Evolutionary conservation across 495 filamentous ascomycete genomes (phyloP).

Genomic region (Penicillium dipodomyicola): DNA sequence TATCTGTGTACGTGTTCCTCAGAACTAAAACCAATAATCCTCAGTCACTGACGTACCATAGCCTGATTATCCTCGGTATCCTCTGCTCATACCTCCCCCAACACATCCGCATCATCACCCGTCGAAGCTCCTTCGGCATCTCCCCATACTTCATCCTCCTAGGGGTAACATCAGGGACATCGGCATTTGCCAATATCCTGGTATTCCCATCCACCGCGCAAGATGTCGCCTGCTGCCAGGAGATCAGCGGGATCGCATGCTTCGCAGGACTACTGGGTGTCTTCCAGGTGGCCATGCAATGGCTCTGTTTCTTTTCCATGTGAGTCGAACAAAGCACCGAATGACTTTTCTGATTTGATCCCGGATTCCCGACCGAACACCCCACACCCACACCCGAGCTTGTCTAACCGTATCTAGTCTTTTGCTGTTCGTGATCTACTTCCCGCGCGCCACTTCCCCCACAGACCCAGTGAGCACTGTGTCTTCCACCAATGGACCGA

Average conservation of each 20-base stretch:
- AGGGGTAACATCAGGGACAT: slow-evolving; percentile 82
- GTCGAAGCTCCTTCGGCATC: slow-evolving; percentile 90
- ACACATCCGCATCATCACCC: slow-evolving; percentile 82
- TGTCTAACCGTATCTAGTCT: slow-evolving; percentile 49
- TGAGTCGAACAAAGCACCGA: slow-evolving; percentile 40
- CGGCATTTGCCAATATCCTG: slow-evolving; percentile 87
- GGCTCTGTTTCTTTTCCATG: slow-evolving; percentile 89
- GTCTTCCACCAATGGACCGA: slow-evolving; percentile 43
- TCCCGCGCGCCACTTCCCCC: slow-evolving; percentile 62
- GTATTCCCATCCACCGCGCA: slow-evolving; percentile 71
- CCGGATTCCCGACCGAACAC: neutral
- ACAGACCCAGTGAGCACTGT: slow-evolving; percentile 28
- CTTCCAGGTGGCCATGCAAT: slow-evolving; percentile 85
- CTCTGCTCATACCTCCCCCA: slow-evolving; percentile 92
- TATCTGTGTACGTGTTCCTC: slow-evolving; percentile 54
- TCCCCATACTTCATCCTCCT: slow-evolving; percentile 92
- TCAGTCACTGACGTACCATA: slow-evolving; percentile 30
- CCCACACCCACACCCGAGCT: neutral
- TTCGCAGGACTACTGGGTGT: slow-evolving; percentile 82
- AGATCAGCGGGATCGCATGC: slow-evolving; percentile 77
- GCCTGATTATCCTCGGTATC: slow-evolving; percentile 86
- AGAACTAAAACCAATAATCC: neutral
- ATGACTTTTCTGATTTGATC: neutral
- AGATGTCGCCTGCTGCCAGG: slow-evolving; percentile 80
- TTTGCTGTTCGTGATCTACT: slow-evolving; percentile 82